Percentiles rank a stretch among this genome's conserved stretches.
These are phyloP conservation scores for Simplicillium sp. DNA, from an alignment of 2,329 filamentous ascomycete species.

Conservation along the genomic window DNA sequence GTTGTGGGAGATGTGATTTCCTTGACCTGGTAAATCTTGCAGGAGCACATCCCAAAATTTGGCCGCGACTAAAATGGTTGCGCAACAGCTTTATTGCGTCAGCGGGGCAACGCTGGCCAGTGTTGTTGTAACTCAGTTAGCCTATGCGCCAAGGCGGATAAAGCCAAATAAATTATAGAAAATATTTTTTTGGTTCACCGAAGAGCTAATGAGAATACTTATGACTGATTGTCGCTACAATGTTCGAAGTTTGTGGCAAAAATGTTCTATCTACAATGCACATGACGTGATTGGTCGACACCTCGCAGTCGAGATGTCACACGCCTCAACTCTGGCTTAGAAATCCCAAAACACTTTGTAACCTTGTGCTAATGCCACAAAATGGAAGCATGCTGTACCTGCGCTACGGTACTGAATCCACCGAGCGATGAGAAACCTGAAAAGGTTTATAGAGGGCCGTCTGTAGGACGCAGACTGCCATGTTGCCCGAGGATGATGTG, in stretches of 20 bases:
- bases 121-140: background rate
- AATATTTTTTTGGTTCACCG: too few species aligned
- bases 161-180: too few species aligned
- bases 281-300: too few species aligned
- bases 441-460: conserved; percentile 50
- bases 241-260: too few species aligned
- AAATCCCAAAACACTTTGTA: too few species aligned
- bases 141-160: too few species aligned
- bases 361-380: background rate
- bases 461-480: conserved; percentile 49
- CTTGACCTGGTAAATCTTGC: background rate
- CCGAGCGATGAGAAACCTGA: conserved; percentile 37
- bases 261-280: too few species aligned
- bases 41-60: background rate
- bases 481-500: conserved; percentile 69
- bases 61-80: background rate
- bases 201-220: too few species aligned
- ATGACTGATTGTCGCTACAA: too few species aligned
- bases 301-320: too few species aligned
- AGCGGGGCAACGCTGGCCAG: background rate
- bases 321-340: too few species aligned
- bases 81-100: background rate
- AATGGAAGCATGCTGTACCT: conserved; percentile 57
- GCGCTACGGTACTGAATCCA: conserved; percentile 45
- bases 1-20: too few species aligned